Percentiles rank a stretch among this genome's conserved stretches.
These are phyloP conservation scores for Climacium dendroides DNA, from an alignment of 225 moss, liverwort and hornwort species.

Conservation along the genomic window DNA sequence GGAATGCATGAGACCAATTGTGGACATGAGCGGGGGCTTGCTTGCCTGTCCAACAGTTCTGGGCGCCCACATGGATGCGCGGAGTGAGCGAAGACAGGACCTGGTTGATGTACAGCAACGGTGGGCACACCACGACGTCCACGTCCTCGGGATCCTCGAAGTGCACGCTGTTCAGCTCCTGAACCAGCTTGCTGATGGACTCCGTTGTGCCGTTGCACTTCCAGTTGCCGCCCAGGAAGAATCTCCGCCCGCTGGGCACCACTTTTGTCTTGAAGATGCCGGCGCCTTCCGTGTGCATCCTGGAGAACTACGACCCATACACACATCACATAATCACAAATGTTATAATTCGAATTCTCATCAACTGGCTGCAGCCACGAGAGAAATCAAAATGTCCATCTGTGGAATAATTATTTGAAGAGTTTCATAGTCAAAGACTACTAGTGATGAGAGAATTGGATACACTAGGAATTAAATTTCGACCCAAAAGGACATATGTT, in stretches of 20 bases:
- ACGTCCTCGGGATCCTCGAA: conserved; percentile 31
- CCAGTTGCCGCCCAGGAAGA: conserved; percentile 84
- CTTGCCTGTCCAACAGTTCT: conserved; percentile 61
- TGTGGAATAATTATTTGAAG: neutral
- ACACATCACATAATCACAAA: neutral
- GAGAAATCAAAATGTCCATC: neutral
- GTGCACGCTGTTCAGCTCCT: conserved; percentile 37
- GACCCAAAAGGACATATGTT: neutral
- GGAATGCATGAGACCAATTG: neutral
- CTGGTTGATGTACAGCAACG: conserved; percentile 35
- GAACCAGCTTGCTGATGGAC: conserved; percentile 37
- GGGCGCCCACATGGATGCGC: conserved; percentile 57
- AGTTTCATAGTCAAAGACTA: neutral
- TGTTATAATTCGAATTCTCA: neutral
- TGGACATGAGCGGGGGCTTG: neutral
- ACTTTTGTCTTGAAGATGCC: neutral
- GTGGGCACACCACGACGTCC: conserved; percentile 66
- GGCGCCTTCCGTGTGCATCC: neutral
- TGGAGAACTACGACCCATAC: neutral
- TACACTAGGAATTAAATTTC: neutral
- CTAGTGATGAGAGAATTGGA: neutral
- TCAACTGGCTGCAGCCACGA: neutral
- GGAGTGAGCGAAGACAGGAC: conserved; percentile 30
- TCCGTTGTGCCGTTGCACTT: conserved; percentile 57
- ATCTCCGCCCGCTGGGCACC: conserved; percentile 28